phyloP scores from a whole-genome alignment of 1,284 basidiomycete genomes.

The Fomitopsis betulina region DNA sequence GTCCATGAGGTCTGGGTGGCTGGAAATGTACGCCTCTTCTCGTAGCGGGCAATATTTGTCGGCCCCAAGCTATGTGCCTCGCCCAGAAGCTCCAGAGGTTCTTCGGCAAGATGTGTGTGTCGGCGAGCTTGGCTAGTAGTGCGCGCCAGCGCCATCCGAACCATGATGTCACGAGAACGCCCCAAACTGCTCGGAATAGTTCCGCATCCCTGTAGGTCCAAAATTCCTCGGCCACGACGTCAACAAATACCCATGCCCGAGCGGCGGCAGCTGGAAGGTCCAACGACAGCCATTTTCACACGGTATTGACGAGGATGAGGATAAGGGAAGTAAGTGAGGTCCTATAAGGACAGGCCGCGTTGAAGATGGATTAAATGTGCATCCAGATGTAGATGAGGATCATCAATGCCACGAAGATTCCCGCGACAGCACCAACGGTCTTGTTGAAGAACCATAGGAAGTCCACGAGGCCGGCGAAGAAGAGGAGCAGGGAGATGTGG shows the following conservation, averaged over 20 bases:
- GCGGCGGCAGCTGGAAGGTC: not conserved
- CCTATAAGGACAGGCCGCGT: constrained; percentile 13
- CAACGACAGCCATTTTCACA: not conserved
- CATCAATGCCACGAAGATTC: not conserved
- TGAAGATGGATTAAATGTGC: constrained; percentile 8
- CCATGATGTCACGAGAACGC: not conserved
- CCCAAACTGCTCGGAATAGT: not conserved
- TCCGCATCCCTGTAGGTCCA: not conserved
- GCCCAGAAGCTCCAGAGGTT: not conserved
- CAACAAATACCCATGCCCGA: not conserved
- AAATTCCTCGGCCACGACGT: not conserved
- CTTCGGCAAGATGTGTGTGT: not conserved
- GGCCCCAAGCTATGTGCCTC: not conserved
- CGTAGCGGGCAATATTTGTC: not conserved
- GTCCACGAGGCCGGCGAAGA: constrained; percentile 14
- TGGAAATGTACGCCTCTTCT: not conserved
- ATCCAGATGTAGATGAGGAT: constrained; percentile 6
- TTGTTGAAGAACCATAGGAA: constrained; percentile 11
- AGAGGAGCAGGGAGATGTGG: constrained; percentile 11
- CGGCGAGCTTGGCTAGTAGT: not conserved
- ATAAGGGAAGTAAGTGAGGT: constrained; percentile 11
- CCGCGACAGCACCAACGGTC: constrained; percentile 2
- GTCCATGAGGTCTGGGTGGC: not conserved
- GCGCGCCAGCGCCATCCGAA: not conserved
- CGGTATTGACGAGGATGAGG: not conserved